phyloP scores from a whole-genome alignment of 257 asterid species.

The Solanum appendiculatum region DNA sequence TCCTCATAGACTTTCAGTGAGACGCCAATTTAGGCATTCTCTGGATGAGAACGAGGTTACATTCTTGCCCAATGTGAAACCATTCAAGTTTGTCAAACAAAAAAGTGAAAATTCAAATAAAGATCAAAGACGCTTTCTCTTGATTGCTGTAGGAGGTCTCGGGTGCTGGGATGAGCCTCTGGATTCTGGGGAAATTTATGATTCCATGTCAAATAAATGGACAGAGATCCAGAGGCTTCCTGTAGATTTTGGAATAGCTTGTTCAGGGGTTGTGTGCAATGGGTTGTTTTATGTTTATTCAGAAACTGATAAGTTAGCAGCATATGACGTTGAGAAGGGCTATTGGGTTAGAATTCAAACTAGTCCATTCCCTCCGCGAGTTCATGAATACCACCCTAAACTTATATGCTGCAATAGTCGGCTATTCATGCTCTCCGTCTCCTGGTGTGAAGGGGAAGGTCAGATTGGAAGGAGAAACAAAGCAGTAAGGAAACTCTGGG shows the following conservation, averaged over 20 bases:
- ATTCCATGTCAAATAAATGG: slow-evolving; percentile 74
- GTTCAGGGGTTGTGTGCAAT: slow-evolving; percentile 68
- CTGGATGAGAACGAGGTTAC: slow-evolving; percentile 57
- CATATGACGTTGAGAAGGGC: slow-evolving; percentile 77
- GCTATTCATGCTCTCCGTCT: slow-evolving; percentile 70
- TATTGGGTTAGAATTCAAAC: slow-evolving; percentile 72
- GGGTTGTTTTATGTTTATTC: slow-evolving; percentile 71
- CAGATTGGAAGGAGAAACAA: slow-evolving; percentile 90
- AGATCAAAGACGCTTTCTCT: slow-evolving; percentile 34
- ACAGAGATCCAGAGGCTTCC: slow-evolving; percentile 80
- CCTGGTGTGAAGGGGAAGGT: slow-evolving; percentile 98
- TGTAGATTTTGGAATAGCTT: slow-evolving; percentile 66
- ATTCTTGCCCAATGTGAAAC: slow-evolving; percentile 21
- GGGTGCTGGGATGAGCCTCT: slow-evolving; percentile 90
- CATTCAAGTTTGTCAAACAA: slow-evolving; percentile 27
- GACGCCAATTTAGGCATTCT: slow-evolving; percentile 60
- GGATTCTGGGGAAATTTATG: slow-evolving; percentile 81
- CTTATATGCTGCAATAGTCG: slow-evolving; percentile 55
- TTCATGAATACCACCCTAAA: slow-evolving; percentile 82
- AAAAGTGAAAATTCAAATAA: slow-evolving; percentile 31
- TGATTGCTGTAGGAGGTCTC: slow-evolving; percentile 88
- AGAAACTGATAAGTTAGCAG: slow-evolving; percentile 67
- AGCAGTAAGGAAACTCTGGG: slow-evolving; percentile 94
- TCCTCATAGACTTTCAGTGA: slow-evolving; percentile 84
- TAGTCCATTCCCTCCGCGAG: slow-evolving; percentile 61